Evolutionary conservation across 1,139 yeast species (phyloP), one percentile per base, ranked within the genome.

Genomic region (Kurtzmaniella quercitrusa): DNA sequence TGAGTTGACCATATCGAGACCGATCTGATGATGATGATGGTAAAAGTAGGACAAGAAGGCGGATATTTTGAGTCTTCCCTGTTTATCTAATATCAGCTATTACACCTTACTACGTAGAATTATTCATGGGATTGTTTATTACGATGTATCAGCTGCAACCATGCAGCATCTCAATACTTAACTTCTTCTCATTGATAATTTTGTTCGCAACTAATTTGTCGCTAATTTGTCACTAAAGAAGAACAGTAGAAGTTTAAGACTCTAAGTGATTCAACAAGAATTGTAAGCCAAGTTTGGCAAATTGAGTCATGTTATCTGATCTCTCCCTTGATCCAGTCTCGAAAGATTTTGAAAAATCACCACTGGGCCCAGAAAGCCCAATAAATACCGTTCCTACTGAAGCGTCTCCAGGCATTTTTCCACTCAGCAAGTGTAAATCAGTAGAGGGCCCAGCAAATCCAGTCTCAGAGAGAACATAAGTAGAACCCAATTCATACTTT

Each of bases 371-470:
- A 25, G 82, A 75, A 39, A 87, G 68, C 3, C 90, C 95, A 40
- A 87, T 63, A 56, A 73, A 88, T 0, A 83, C 93, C 1, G 81
- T 75, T 1, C 95, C 95, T 1, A 81, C 79, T 6, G 43, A 48
- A 3, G 51, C 50, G 6, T 31, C 37, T 3, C 41, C 37, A 6
- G 52, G 25, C 16, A 6, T 9, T 31, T 31, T 31, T n/a, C 14
- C 36, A 3, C 21, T 25, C 23, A 14, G 23, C 44, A 71, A 60
- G 46, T 71, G 76, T 38, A 68, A 67, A 50, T 69, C 71, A 2
- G 74, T 65, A 0, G 82, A 70, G 11, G 94, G 94, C 0, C 95
- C 95, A 0, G 95, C 94, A 70, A 85, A 84, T 2, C 96, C 96
- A 0, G 95, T 84, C 58, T 88, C 96, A 0, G 91, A 82, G 31